Conservation (phyloP, 257 asterid genomes). For the Lithospermum erythrorhizon region DNA sequence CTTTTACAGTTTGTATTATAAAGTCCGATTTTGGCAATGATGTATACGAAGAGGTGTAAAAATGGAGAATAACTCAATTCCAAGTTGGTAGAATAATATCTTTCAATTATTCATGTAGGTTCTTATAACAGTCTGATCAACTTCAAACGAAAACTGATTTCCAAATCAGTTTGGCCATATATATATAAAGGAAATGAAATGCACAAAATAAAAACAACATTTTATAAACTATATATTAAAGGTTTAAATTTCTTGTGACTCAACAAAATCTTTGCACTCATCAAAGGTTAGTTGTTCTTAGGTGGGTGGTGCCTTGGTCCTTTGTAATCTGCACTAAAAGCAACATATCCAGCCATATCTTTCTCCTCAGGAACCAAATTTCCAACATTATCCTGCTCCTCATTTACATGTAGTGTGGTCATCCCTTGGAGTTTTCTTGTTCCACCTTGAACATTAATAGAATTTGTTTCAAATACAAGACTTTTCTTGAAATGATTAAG, state of each 20-base stretch:
- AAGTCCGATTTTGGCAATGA: conserved; percentile 7
- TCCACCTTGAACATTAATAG: neutral
- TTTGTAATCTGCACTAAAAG: conserved; percentile 40
- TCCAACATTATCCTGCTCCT: conserved; percentile 10
- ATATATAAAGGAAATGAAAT: no score
- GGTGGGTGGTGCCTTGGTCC: conserved; percentile 52
- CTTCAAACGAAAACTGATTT: no score
- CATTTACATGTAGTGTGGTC: neutral
- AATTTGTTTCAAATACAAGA: neutral
- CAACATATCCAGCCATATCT: conserved; percentile 24
- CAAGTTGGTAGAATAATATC: no score
- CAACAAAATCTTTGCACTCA: no score
- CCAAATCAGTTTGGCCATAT: no score
- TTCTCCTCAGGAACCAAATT: conserved; percentile 12
- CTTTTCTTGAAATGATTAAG: neutral
- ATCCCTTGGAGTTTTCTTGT: neutral
- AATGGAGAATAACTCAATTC: no score
- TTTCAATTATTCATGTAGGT: no score
- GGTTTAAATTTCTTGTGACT: no score
- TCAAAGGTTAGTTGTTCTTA: conserved; percentile 26
- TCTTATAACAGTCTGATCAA: no score
- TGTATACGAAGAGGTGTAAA: neutral
- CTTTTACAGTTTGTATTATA: neutral
- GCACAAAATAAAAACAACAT: no score
- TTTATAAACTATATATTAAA: no score